Conservation (phyloP, 805 yeast species). For the Metschnikowia henanensis region DNA sequence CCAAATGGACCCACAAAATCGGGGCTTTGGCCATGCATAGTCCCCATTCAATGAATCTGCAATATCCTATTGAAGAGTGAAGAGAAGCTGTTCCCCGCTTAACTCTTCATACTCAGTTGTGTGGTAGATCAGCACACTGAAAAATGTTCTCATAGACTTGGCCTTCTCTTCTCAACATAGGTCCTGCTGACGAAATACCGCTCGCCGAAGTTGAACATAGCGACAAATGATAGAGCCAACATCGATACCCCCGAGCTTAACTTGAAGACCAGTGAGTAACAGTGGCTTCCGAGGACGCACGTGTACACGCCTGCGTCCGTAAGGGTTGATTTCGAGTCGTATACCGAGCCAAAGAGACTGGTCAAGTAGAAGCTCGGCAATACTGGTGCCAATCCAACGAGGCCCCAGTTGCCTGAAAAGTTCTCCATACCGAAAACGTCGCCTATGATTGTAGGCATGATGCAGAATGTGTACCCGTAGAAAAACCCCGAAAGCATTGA, state of each 20-base stretch:
- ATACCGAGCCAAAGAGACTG: conserved; percentile 59
- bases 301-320: conserved; percentile 14
- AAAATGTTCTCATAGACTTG: not conserved
- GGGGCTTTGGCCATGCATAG: too few species aligned
- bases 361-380: conserved; percentile 61
- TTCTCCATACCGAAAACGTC: conserved; percentile 69
- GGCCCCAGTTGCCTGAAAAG: conserved; percentile 75
- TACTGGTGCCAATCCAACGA: conserved; percentile 65
- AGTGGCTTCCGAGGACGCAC: conserved; percentile 34
- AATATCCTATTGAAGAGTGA: too few species aligned
- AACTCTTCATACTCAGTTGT: too few species aligned
- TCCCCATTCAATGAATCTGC: too few species aligned
- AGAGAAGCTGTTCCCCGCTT: too few species aligned
- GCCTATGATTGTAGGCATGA: conserved; percentile 73
- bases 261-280: conserved; percentile 41
- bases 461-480: conserved; percentile 72
- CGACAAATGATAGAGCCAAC: conserved; percentile 22
- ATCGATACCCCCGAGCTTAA: conserved; percentile 36
- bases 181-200: conserved; percentile 5
- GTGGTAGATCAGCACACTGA: too few species aligned
- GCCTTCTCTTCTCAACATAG: conserved; percentile 3
- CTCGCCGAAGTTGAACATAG: conserved; percentile 18
- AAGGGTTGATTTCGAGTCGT: conserved; percentile 46
- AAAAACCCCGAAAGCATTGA: conserved; percentile 66
- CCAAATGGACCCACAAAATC: too few species aligned